Evolutionary conservation across 768 basidiomycete genomes (phyloP).

Genomic region (Amanita muscaria): DNA sequence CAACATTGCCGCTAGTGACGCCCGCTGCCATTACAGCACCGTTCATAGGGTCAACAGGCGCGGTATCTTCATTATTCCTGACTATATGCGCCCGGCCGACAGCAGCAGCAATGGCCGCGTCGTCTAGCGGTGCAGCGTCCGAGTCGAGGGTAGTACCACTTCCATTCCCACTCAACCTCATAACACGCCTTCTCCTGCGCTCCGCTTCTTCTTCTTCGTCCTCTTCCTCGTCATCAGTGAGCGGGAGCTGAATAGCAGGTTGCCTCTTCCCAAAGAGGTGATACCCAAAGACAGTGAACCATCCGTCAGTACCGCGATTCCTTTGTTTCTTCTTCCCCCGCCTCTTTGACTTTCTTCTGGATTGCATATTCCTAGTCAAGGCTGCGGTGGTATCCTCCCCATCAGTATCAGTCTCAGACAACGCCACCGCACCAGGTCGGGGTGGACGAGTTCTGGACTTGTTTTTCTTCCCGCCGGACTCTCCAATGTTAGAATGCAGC

Average conservation of each 20-base stretch:
- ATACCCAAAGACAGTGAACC: background rate
- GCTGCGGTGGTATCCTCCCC: background rate
- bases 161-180: background rate
- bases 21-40: background rate
- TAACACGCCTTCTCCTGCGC: background rate
- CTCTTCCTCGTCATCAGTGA: constrained; percentile 6
- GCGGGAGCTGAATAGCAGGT: constrained; percentile 4
- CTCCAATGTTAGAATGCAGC: background rate
- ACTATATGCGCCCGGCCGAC: background rate
- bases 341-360: background rate
- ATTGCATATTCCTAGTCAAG: background rate
- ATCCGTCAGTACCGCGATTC: background rate
- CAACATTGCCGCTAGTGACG: background rate
- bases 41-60: background rate
- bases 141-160: constrained; percentile 6
- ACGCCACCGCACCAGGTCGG: background rate
- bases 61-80: background rate
- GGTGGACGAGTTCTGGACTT: background rate
- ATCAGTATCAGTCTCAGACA: background rate
- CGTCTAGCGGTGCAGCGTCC: constrained; percentile 4
- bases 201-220: background rate
- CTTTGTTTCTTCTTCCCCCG: background rate
- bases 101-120: constrained; percentile 1
- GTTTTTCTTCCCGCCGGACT: background rate
- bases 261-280: constrained; percentile 1